Conservation (phyloP, 2,329 filamentous ascomycete species). For the Coniochaeta ligniaria region DNA sequence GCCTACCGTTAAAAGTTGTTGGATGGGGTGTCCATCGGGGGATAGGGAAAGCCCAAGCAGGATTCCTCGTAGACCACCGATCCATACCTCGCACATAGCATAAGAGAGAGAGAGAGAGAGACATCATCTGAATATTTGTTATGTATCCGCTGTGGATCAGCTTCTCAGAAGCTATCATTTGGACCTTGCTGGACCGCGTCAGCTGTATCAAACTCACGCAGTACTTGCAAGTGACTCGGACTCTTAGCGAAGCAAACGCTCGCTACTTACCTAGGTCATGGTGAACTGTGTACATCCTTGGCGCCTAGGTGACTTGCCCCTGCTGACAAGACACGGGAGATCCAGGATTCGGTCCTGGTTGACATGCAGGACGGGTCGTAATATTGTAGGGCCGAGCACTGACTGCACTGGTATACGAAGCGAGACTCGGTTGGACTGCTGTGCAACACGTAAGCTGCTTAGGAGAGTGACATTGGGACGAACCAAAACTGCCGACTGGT, state of each 20-base stretch:
- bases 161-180: neutral
- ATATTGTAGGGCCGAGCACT: neutral
- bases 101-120: neutral
- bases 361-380: neutral
- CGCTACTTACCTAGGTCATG: neutral
- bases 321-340: neutral
- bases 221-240: neutral
- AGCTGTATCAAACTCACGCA: neutral
- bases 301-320: neutral
- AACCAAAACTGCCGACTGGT: neutral
- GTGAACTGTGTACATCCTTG: neutral
- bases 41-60: too few species aligned
- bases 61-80: neutral
- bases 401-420: neutral
- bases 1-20: neutral
- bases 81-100: neutral
- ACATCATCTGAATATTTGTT: neutral
- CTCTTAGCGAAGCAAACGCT: neutral
- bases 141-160: neutral
- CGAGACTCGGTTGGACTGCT: neutral
- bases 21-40: too few species aligned
- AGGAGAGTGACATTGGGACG: neutral
- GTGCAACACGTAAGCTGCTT: neutral
- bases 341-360: neutral
- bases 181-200: neutral